A percentile compares a stretch with the other conserved stretches of the same genome.
These are phyloP conservation scores for Pulicaria dysenterica DNA, from an alignment of 129 eudicot genomes.

Conservation along the genomic window DNA sequence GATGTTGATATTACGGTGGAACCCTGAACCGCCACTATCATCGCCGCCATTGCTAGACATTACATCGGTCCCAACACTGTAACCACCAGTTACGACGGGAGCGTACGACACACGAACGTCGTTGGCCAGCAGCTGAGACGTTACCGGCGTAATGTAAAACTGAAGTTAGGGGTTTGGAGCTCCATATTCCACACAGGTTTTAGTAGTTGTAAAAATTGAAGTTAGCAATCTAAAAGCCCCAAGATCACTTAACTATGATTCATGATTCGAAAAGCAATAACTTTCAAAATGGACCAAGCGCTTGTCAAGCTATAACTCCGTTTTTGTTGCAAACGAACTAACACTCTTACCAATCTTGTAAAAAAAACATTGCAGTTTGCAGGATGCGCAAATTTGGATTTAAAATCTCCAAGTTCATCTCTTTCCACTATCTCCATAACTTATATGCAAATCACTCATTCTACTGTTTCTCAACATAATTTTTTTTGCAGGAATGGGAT, in stretches of 20 bases:
- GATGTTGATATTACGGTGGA: constrained; percentile 46
- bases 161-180: too few species aligned
- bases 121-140: constrained; percentile 37
- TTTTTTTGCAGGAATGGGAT: neutral
- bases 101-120: constrained; percentile 51
- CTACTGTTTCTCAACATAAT: neutral
- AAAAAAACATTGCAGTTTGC: neutral
- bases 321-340: neutral
- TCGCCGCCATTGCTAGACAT: constrained; percentile 31
- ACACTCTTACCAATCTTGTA: too few species aligned
- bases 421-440: neutral
- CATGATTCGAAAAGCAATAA: too few species aligned
- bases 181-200: too few species aligned
- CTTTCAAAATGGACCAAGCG: too few species aligned
- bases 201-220: too few species aligned
- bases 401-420: neutral
- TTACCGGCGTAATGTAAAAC: constrained; percentile 27
- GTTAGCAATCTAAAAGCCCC: too few species aligned
- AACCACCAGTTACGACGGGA: constrained; percentile 43
- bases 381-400: neutral
- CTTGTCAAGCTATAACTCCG: neutral
- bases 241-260: too few species aligned
- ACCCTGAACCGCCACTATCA: constrained; percentile 20
- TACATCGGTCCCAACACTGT: constrained; percentile 42
- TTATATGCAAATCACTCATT: neutral